Percentiles rank a stretch among this genome's conserved stretches.
Conservation (phyloP, 2,329 filamentous ascomycete species). For the Fusarium illudens region DNA sequence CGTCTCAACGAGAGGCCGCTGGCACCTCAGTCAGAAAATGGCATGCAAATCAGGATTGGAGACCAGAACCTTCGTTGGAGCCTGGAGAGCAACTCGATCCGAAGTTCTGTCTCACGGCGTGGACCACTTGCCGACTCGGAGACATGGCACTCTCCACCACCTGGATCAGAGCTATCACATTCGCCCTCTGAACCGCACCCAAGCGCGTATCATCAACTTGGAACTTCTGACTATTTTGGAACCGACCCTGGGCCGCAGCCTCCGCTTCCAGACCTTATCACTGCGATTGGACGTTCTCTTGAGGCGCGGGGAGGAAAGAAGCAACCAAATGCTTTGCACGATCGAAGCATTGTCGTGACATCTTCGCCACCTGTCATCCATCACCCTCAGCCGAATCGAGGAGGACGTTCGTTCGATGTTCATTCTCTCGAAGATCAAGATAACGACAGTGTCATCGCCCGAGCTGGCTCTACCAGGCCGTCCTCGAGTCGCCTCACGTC, state of each 20-base stretch:
- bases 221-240: neutral
- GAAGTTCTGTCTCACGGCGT: constrained; percentile 23
- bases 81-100: constrained; percentile 38
- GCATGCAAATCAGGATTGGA: constrained; percentile 43
- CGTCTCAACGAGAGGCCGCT: neutral
- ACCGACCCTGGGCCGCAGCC: neutral
- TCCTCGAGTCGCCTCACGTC: neutral
- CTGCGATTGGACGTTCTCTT: neutral
- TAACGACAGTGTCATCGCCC: constrained; percentile 20
- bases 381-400: constrained; percentile 41
- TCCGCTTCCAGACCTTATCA: neutral
- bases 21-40: neutral
- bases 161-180: neutral
- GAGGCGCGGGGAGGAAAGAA: neutral
- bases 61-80: constrained; percentile 44
- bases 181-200: neutral
- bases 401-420: neutral
- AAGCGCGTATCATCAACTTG: neutral
- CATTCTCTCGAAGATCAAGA: constrained; percentile 22
- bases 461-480: constrained; percentile 11
- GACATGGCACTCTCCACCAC: neutral
- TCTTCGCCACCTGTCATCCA: constrained; percentile 32
- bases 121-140: neutral
- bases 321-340: neutral
- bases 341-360: constrained; percentile 22